These are phyloP conservation scores for Phytopythium sindhum DNA, from an alignment of 352 stramenopile genomes.

Conservation along the genomic window DNA sequence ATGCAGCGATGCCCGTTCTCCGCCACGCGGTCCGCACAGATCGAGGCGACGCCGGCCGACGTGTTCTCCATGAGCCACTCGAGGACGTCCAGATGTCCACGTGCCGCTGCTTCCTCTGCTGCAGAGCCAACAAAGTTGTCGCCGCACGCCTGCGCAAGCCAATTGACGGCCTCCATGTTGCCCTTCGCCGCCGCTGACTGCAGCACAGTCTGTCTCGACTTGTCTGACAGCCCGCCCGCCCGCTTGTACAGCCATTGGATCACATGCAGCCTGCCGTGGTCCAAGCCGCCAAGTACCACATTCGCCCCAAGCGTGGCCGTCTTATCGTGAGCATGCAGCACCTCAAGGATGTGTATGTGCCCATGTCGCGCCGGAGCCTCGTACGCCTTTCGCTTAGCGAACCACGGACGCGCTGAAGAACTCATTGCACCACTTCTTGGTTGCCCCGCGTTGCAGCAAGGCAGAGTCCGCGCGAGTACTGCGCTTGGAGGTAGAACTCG, in stretches of 20 bases:
- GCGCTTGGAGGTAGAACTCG: conserved; percentile 23
- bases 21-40: conserved; percentile 19
- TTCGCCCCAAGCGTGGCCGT: conserved; percentile 8
- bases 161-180: conserved; percentile 13
- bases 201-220: conserved; percentile 11
- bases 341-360: conserved; percentile 14
- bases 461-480: conserved; percentile 17
- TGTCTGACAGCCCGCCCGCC: conserved; percentile 12
- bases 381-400: conserved; percentile 19
- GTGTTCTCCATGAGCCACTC: conserved; percentile 12
- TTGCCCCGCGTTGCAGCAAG: conserved; percentile 15
- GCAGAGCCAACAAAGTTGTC: conserved; percentile 14
- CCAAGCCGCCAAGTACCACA: conserved; percentile 15
- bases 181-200: conserved; percentile 14
- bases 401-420: conserved; percentile 15
- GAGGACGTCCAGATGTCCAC: conserved; percentile 18
- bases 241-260: conserved; percentile 19
- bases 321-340: conserved; percentile 22
- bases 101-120: conserved; percentile 17
- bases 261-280: conserved; percentile 7
- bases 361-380: conserved; percentile 17
- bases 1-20: conserved; percentile 16
- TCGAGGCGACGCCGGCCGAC: conserved; percentile 10
- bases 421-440: conserved; percentile 14
- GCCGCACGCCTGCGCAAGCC: conserved; percentile 14